phyloP scores from a whole-genome alignment of 1,284 basidiomycete genomes.

The Athelia psychrophila region DNA sequence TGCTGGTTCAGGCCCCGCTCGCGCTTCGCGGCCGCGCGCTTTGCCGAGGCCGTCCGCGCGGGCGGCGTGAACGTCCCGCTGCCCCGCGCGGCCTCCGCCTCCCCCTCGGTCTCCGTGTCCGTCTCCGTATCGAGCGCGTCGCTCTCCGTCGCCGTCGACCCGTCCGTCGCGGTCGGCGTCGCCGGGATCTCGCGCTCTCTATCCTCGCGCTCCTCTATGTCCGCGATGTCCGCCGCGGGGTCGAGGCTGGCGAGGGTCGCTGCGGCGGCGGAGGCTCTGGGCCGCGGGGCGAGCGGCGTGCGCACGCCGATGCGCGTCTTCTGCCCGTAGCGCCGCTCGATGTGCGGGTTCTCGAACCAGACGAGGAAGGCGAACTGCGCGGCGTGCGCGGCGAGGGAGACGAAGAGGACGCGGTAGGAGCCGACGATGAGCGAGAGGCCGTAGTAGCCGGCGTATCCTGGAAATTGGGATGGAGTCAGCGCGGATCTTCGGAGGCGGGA shows the following conservation, averaged over 20 bases:
- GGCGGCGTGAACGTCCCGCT: conserved; percentile 1
- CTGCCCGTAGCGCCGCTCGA: conserved; percentile 88
- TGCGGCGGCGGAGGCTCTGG: background rate
- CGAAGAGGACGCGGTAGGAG: conserved; percentile 90
- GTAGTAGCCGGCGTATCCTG: conserved; percentile 94
- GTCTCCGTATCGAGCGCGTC: conserved; percentile 63
- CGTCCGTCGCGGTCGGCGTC: conserved; percentile 73
- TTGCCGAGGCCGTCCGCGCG: background rate
- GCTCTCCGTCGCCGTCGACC: conserved; percentile 66
- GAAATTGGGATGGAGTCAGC: background rate
- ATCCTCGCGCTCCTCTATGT: background rate
- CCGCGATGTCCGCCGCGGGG: background rate
- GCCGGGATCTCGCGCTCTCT: conserved; percentile 11
- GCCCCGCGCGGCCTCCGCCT: background rate
- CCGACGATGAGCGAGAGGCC: conserved; percentile 89
- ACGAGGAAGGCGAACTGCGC: conserved; percentile 95
- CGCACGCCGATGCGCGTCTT: conserved; percentile 85
- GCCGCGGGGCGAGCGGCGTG: conserved; percentile 49
- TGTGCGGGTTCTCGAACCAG: conserved; percentile 98
- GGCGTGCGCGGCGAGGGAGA: conserved; percentile 89
- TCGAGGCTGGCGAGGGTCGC: conserved; percentile 5
- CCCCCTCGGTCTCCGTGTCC: conserved; percentile 47
- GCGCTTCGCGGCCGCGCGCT: background rate
- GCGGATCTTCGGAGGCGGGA: conserved; percentile 3
- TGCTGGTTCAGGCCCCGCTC: conserved; percentile 63